These are phyloP conservation scores for Leptodermis oblonga DNA, from an alignment of 257 asterid genomes.

Conservation along the genomic window DNA sequence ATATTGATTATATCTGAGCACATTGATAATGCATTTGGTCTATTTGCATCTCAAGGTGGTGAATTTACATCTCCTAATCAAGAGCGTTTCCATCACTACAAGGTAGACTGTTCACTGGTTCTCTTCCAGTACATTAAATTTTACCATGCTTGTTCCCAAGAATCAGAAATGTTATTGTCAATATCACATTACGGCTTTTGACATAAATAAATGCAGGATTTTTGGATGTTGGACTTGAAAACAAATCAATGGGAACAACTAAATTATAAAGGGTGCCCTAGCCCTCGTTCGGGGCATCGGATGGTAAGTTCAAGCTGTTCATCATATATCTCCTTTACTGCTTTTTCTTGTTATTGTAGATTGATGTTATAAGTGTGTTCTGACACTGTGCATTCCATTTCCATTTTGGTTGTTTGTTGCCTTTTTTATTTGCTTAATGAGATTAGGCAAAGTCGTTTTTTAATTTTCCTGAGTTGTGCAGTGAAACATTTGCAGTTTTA, in stretches of 20 bases:
- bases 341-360: neutral
- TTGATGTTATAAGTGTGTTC: neutral
- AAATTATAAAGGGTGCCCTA: slow-evolving; percentile 94
- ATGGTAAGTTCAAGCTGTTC: slow-evolving; percentile 51
- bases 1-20: neutral
- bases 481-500: neutral
- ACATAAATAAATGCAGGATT: slow-evolving; percentile 57
- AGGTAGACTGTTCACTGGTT: slow-evolving; percentile 38
- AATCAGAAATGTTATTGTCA: neutral
- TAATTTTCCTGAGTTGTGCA: neutral
- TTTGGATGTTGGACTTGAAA: slow-evolving; percentile 91
- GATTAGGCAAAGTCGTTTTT: neutral
- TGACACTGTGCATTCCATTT: too few species aligned
- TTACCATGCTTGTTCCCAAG: neutral
- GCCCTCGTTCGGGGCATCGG: slow-evolving; percentile 98
- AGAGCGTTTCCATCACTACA: slow-evolving; percentile 99
- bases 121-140: neutral
- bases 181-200: slow-evolving; percentile 15
- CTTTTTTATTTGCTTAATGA: neutral
- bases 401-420: neutral
- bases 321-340: neutral
- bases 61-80: slow-evolving; percentile 99
- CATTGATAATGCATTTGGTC: neutral
- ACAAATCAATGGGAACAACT: slow-evolving; percentile 99
- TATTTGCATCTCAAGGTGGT: slow-evolving; percentile 58